Base-by-base conservation (phyloP, 306 rosid genomes). In the Fragaria iinumae region DNA sequence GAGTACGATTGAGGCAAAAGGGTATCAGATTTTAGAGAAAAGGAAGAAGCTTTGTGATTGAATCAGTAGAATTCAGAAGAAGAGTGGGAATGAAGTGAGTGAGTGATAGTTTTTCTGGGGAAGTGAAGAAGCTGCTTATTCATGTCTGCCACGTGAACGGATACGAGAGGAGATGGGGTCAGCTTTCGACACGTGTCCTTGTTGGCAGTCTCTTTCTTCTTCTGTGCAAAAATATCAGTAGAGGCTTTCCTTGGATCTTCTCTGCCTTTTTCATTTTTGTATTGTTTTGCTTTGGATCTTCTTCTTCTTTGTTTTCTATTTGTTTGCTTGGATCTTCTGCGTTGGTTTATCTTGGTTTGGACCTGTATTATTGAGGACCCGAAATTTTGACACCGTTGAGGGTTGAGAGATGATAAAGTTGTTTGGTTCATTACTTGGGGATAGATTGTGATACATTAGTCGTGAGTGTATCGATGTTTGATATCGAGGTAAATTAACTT, bases 131-230 rank as follows among this genome's bases (percentile, higher is more conserved):
- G 52, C 18, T 47, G 52, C 67, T 62, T 29, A 60, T 78, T 69
- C 82, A 64, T 72, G 86, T 81, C 70, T 49, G 84, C 87, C 90
- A 86, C 90, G 90, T 86, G 90, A 86, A 68, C 79, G 84, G 77
- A 69, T 12, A 4, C 70, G 34, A 79, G 71, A 39, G 50, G 41
- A 47, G 48, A 5, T 21, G 41, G 69, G 21, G 5, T 65, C 56
- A 12, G 9, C 6, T 16, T 3, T 3, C 17, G 62, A 83, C 83
- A 64, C 80, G 80, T 79, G 78, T 55, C 67, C 1, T 23, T 65
- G 2, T 8, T 52, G 47, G 6, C 38, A 18, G 21, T 72, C 13
- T 72, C 25, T 45, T n/a, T 21, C 64, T 59, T 59, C 17, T 11
- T 25, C 4, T 43, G 0, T 23, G 17, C 6, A 69, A 13, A 80